Evolutionary conservation across 2,329 filamentous ascomycete species (phyloP).

Genomic region (Balansia obtecta): DNA sequence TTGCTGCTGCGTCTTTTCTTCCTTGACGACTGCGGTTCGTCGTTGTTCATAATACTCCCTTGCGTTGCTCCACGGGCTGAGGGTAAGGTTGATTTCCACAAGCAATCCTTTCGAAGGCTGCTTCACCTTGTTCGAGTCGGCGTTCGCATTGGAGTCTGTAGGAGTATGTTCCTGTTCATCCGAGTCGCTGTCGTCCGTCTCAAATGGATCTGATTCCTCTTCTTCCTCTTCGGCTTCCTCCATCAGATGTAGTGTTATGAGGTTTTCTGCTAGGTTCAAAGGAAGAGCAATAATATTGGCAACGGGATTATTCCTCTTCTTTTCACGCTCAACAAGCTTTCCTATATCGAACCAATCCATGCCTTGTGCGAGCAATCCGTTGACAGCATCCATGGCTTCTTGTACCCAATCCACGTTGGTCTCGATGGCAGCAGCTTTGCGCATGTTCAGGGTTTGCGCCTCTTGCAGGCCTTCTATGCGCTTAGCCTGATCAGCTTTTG

Average conservation of each 20-base stretch:
- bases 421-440: conserved; percentile 82
- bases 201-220: conserved; percentile 44
- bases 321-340: conserved; percentile 77
- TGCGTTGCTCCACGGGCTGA: conserved; percentile 83
- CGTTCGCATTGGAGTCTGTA: conserved; percentile 5
- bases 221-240: conserved; percentile 56
- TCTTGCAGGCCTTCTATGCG: conserved; percentile 74
- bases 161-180: conserved; percentile 20
- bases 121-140: conserved; percentile 25
- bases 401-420: conserved; percentile 84
- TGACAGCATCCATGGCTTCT: conserved; percentile 85
- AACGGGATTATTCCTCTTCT: conserved; percentile 68
- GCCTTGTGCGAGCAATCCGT: conserved; percentile 78
- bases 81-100: conserved; percentile 73
- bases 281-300: conserved; percentile 79
- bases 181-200: conserved; percentile 52
- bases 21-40: conserved; percentile 70
- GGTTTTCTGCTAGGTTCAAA: conserved; percentile 81
- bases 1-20: conserved; percentile 74
- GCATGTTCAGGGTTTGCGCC: conserved; percentile 68
- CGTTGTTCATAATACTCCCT: conserved; percentile 86
- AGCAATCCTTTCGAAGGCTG: conserved; percentile 42
- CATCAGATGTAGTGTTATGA: conserved; percentile 64
- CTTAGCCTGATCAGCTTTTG: conserved; percentile 70
- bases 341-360: conserved; percentile 97